Evolutionary conservation across 345 rosid species (phyloP), one percentile per base, ranked within the genome.

Genomic region (Bruguiera gymnorhiza): DNA sequence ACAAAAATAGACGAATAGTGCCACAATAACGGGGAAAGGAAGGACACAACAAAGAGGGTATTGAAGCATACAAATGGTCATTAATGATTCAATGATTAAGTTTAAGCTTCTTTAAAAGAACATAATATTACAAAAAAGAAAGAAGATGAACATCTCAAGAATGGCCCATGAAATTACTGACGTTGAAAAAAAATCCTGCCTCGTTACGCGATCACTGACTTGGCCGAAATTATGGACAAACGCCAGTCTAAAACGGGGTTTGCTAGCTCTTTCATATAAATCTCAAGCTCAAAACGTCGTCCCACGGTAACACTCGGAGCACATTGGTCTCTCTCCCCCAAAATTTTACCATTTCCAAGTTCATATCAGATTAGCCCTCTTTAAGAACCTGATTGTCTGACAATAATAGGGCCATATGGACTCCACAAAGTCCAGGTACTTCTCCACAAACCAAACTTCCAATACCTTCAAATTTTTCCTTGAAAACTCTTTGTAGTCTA

Each of bases 391-490:
- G 83, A 94, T 86, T 50, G 97, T 88, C 81, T 95, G 83, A 81
- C 98, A 94, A 79, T 94, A 91, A 77, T 79, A 82, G n/a, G 97
- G 97, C 97, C 98, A 93, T 78, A 93, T 73, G 34, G 91, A 88
- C 71, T 94, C 97, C 69, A 94, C 82, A 69, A 68, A 91, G 72
- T 89, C 97, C 81, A 94, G 67, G 78, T 88, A 86, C 76, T 66
- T 83, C 81, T 94, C 98, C 78, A 69, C 24, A 74, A 85, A 15
- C 95, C 91, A 87, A 34, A 62, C 90, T 82, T 76, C 78, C 43
- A 91, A 63, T 75, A 74, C 86, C 82, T 81, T 81, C 76, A 86
- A 75, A 69, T 74, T 89, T 72, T 64, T 83, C 73, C 85, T 80
- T 0, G 82, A 75, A 30, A 83, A 48, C 82, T 87, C 87, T 77